Evolutionary conservation across 352 stramenopile species (phyloP).

Genomic region (Phytophthora pinifolia): DNA sequence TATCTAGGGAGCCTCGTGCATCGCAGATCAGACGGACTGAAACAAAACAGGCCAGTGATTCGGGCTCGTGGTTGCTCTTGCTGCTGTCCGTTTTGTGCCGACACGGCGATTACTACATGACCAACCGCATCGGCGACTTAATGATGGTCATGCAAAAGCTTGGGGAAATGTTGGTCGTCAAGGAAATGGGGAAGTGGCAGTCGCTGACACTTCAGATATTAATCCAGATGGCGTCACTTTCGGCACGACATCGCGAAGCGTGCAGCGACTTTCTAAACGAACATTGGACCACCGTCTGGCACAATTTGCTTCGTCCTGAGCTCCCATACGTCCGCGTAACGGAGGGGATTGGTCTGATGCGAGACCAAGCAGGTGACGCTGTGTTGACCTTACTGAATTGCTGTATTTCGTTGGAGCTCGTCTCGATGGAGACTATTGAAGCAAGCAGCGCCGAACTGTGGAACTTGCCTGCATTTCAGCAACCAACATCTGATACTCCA

Average conservation of each 20-base stretch:
- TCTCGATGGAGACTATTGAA: conserved; percentile 38
- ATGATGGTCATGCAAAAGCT: conserved; percentile 59
- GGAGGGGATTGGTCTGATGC: conserved; percentile 40
- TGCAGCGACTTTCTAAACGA: conserved; percentile 43
- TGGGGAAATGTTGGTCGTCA: conserved; percentile 39
- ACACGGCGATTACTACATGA: conserved; percentile 54
- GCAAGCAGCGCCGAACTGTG: conserved; percentile 36
- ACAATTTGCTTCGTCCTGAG: conserved; percentile 49
- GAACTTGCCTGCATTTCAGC: conserved; percentile 50
- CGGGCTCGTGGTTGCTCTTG: conserved; percentile 45
- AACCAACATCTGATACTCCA: conserved; percentile 21
- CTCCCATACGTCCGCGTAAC: conserved; percentile 53
- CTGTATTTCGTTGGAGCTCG: conserved; percentile 42
- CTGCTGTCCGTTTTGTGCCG: conserved; percentile 46
- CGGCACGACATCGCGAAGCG: conserved; percentile 29
- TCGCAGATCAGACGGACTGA: conserved; percentile 23
- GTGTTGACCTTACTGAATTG: conserved; percentile 53
- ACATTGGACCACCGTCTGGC: conserved; percentile 49
- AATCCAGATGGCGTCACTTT: conserved; percentile 52
- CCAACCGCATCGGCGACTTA: conserved; percentile 58
- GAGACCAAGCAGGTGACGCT: conserved; percentile 47
- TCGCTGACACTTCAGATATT: conserved; percentile 46
- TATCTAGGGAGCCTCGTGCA: conserved; percentile 19
- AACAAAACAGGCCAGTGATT: conserved; percentile 36
- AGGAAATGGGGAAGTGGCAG: conserved; percentile 53